Percentiles rank a stretch among this genome's conserved stretches.
These are phyloP conservation scores for Aechmea fasciata DNA, from an alignment of 176 grass and related monocot species.

Conservation along the genomic window DNA sequence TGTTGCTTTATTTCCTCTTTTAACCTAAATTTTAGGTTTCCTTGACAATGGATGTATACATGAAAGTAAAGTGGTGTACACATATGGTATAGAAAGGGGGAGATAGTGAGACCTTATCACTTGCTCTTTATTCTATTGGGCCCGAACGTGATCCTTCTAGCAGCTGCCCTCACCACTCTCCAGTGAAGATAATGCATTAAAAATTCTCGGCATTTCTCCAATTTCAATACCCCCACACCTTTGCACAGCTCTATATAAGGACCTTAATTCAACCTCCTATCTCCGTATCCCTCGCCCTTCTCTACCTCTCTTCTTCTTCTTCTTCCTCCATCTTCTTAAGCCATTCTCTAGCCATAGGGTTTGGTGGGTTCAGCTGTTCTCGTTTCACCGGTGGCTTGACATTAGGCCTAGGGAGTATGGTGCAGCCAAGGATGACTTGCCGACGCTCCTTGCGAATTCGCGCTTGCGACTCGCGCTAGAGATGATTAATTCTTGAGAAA, in stretches of 20 bases:
- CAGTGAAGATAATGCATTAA: slow-evolving; percentile 26
- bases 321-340: too few relatives aligned
- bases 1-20: too few relatives aligned
- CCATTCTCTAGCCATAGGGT: too few relatives aligned
- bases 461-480: background rate
- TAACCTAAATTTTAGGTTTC: too few relatives aligned
- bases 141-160: slow-evolving; percentile 3
- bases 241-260: slow-evolving; percentile 11
- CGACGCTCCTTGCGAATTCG: slow-evolving; percentile 17
- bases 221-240: background rate
- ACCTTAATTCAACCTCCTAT: background rate
- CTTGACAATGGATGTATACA: too few relatives aligned
- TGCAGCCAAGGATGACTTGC: slow-evolving; percentile 99
- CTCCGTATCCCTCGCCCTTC: slow-evolving; percentile 3
- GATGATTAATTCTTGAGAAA: slow-evolving; percentile 3
- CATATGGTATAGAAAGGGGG: background rate
- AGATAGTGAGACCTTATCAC: slow-evolving; percentile 2
- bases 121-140: slow-evolving; percentile 2
- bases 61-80: too few relatives aligned
- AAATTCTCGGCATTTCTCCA: background rate
- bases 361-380: background rate
- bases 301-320: background rate
- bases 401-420: slow-evolving; percentile 52
- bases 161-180: slow-evolving; percentile 7
- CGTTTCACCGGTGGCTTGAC: slow-evolving; percentile 41